Evolutionary conservation across 2,329 filamentous ascomycete genomes (phyloP).

Genomic region (Colletotrichum trifolii): DNA sequence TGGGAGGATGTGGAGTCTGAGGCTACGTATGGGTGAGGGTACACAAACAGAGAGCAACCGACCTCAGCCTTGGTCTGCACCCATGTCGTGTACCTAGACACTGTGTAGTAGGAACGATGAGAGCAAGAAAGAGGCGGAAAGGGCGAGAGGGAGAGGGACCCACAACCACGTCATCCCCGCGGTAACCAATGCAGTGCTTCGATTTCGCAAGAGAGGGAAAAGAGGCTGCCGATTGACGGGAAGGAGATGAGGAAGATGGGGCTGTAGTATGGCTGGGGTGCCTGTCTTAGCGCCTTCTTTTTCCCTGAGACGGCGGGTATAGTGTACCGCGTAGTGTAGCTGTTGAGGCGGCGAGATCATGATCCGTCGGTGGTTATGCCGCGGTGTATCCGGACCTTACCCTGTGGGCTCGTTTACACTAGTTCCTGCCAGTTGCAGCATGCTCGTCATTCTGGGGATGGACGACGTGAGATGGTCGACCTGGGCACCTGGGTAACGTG

Average conservation of each 20-base stretch:
- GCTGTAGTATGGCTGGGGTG: slow-evolving; percentile 1
- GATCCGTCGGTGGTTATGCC: too few relatives aligned
- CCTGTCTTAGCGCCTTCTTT: too few relatives aligned
- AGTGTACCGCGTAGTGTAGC: too few relatives aligned
- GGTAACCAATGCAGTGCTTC: slow-evolving; percentile 23
- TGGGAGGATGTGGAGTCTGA: too few relatives aligned
- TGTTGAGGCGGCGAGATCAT: too few relatives aligned
- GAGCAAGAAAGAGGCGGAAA: slow-evolving; percentile 15
- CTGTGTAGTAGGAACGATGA: neutral
- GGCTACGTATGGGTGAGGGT: neutral
- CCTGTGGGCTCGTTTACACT: too few relatives aligned
- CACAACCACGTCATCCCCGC: slow-evolving; percentile 32
- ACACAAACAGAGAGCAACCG: too few relatives aligned
- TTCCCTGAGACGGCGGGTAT: too few relatives aligned
- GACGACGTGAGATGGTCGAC: neutral
- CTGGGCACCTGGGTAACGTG: too few relatives aligned
- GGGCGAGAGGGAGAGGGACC: slow-evolving; percentile 15
- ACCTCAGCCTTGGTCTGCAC: slow-evolving; percentile 12
- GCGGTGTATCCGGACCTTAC: too few relatives aligned
- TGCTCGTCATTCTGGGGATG: slow-evolving; percentile 15
- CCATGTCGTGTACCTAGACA: slow-evolving; percentile 10
- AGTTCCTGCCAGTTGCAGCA: too few relatives aligned
- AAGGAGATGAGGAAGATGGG: neutral
- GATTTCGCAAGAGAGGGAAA: neutral
- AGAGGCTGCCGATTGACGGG: too few relatives aligned